Evolutionary conservation across 1,139 yeast genomes (phyloP).

Genomic region (Yamadazyma triangularis): DNA sequence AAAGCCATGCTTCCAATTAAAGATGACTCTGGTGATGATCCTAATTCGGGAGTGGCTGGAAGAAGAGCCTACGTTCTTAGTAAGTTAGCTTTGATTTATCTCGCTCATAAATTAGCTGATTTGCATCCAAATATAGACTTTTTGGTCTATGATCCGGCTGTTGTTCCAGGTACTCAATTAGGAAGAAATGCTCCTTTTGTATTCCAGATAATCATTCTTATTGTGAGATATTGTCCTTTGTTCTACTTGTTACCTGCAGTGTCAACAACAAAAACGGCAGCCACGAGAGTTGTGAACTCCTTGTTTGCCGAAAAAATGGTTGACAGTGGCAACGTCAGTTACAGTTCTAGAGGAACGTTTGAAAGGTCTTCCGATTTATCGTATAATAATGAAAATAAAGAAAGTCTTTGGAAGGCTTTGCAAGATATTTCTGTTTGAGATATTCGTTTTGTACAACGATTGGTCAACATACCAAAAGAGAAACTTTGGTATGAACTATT

Average conservation of each 20-base stretch:
- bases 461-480: too few species aligned
- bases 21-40: constrained; percentile 1
- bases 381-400: not conserved
- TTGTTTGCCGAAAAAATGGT: not conserved
- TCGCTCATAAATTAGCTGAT: constrained; percentile 5
- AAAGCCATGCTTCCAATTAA: not conserved
- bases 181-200: constrained; percentile 1
- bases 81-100: constrained; percentile 7
- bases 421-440: too few species aligned
- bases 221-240: not conserved
- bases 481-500: too few species aligned
- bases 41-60: constrained; percentile 2
- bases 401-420: not conserved
- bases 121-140: constrained; percentile 4
- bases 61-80: constrained; percentile 5
- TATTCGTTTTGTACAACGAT: too few species aligned
- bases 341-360: not conserved
- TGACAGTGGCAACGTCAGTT: not conserved
- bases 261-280: not conserved
- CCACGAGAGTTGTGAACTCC: not conserved
- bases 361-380: not conserved
- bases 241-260: not conserved
- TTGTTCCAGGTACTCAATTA: constrained; percentile 2
- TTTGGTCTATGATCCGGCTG: constrained; percentile 6
- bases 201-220: not conserved